phyloP scores from a whole-genome alignment of 75 land plant genomes.

The Picea glauca region DNA sequence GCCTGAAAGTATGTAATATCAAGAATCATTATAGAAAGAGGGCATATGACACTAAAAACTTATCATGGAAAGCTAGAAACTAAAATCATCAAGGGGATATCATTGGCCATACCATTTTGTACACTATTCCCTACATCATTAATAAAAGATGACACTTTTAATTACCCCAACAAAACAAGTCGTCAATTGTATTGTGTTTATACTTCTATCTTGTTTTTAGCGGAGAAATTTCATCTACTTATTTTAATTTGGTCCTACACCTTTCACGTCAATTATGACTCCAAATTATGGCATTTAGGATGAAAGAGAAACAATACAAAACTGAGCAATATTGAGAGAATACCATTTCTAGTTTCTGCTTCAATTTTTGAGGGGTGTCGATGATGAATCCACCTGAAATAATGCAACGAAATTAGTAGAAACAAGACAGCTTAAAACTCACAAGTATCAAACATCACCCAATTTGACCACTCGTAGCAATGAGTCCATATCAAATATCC shows the following conservation, averaged over 20 bases:
- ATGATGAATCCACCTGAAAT: slow-evolving; percentile 76
- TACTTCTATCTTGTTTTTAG: neutral
- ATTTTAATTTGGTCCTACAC: neutral
- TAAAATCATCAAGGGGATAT: neutral
- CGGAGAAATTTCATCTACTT: neutral
- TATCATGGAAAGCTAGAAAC: neutral
- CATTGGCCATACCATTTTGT: neutral
- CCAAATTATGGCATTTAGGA: neutral
- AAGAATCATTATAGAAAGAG: neutral
- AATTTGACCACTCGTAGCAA: neutral
- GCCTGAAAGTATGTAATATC: too few relatives aligned
- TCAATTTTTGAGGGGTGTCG: slow-evolving; percentile 75
- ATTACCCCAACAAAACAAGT: too few relatives aligned
- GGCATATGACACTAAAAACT: neutral
- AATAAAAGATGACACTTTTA: too few relatives aligned
- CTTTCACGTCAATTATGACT: neutral
- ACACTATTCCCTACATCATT: too few relatives aligned
- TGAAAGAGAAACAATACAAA: neutral
- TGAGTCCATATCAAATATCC: neutral
- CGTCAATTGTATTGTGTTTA: neutral
- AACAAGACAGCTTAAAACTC: neutral
- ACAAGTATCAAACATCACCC: neutral
- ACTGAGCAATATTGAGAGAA: neutral
- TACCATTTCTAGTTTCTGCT: slow-evolving; percentile 92
- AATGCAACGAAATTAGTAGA: slow-evolving; percentile 1